Evolutionary conservation across 1,284 basidiomycete genomes (phyloP), one percentile per base, ranked within the genome.

Genomic region (Hypsizygus ulmarius): DNA sequence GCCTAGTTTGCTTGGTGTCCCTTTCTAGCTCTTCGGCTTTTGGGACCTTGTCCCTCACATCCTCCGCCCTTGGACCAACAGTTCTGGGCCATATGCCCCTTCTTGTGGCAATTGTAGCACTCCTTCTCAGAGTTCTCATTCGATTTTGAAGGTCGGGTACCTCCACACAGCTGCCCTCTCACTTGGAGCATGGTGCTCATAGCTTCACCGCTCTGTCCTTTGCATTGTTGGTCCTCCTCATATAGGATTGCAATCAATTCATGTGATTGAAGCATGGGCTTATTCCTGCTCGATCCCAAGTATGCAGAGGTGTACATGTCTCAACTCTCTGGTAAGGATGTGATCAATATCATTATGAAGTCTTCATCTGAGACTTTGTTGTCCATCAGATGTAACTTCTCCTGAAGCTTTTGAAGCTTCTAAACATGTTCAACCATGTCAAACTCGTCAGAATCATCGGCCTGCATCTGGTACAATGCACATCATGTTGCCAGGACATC

Each of bases 31-130:
- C 40, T 19, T 29, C n/a, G 29, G 11, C 34, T 34, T 19, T 25
- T 45, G 7, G 52, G 53, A 34, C 52, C 56, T 37, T 53, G 49
- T 27, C 51, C 54, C 49, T 61, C 14, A 53, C 65, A 30, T 49
- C 63, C 33, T 30, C 56, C 18, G 59, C 67, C 65, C 19, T 68
- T 70, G 1, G 61, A 52, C 28, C 56, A 59, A 36, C 56, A 59
- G 27, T 57, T 50, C 18, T 36, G 37, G 21, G 46, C 30, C n/a
- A 54, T 43, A 34, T 57, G 56, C n/a, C 57, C 55, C 12, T 38
- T 49, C 43, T 55, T 57, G 18, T 56, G 55, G 39, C 52, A 58
- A 38, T 58, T 58, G 25, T 47, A 52, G 33, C 56, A 56, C 29
- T 54, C 50, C 39, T 47, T 39, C 14, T 36, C 50, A 8, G 30